Evolutionary conservation across 2,329 filamentous ascomycete species (phyloP).

Genomic region (Pyrenochaeta sp.): DNA sequence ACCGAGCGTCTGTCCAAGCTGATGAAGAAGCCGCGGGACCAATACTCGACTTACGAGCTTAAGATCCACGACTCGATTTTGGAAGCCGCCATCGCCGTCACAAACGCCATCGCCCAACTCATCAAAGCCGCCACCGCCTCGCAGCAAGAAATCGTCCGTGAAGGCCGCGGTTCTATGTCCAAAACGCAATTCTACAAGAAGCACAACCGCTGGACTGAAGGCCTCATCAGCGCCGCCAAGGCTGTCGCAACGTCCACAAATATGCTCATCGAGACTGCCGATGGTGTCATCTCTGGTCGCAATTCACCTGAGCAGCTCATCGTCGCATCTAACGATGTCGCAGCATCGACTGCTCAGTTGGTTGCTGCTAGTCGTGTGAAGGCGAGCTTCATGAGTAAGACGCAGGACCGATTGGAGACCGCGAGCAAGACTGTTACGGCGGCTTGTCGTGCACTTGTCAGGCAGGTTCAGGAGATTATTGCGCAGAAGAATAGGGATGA

Average conservation of each 20-base stretch:
- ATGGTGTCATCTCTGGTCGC: constrained; percentile 89
- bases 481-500: constrained; percentile 83
- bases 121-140: constrained; percentile 94
- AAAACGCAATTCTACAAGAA: constrained; percentile 99
- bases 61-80: constrained; percentile 96
- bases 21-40: constrained; percentile 94
- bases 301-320: constrained; percentile 97
- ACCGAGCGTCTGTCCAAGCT: constrained; percentile 88
- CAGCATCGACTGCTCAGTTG: constrained; percentile 93
- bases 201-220: constrained; percentile 99
- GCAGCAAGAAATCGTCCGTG: constrained; percentile 95
- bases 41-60: constrained; percentile 94
- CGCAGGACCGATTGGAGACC: constrained; percentile 87
- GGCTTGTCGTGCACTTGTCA: constrained; percentile 85
- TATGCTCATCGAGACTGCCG: constrained; percentile 95
- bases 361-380: constrained; percentile 96
- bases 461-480: constrained; percentile 95
- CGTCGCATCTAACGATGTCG: constrained; percentile 96
- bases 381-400: constrained; percentile 97
- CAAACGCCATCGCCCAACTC: constrained; percentile 89
- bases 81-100: constrained; percentile 91
- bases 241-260: constrained; percentile 94
- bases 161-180: constrained; percentile 86
- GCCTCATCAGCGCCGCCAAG: constrained; percentile 95
- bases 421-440: constrained; percentile 92